Evolutionary conservation across 2,329 filamentous ascomycete genomes (phyloP), one percentile per base, ranked within the genome.

Genomic region (Penicillium sp.): DNA sequence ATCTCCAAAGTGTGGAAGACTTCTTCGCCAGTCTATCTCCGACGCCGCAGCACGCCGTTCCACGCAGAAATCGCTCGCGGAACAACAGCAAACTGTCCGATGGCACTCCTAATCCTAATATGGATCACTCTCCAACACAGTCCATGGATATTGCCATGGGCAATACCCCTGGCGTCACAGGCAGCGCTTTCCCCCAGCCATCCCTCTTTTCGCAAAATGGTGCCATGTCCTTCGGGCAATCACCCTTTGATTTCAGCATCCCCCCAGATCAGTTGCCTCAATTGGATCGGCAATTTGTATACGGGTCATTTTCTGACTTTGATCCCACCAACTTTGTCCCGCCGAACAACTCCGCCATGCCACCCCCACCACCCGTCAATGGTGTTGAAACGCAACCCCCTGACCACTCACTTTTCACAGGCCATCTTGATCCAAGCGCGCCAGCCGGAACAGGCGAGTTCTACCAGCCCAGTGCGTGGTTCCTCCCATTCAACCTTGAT

Each of bases 1-100:
- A 96, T 73, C 81, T 97, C n/a, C 91, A 95, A 71, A 96, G 92
- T 4, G 93, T 97, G 0, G 93, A 97, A 71, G 93, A 98, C 68
- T 97, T 96, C 78, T 94, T 98, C 73, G 90, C 91, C 6, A 91
- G 88, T 52, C 81, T 96, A 40, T 90, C 89, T 1, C 89, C 90
- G 13, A 84, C 83, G 0, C 82, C 76, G 6, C 79, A 79, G 60
- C 73, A 79, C 7, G 78, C 78, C 16, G 70, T 78, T 6, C 75
- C 78, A n/a, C 86, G 65, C 78, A 86, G 74, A 33, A 51, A 63
- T 19, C 67, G 72, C 54, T 64, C 69, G 46, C 67, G 70, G 48
- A 70, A 68, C 54, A 70, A 66, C 55, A 74, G 71, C 67, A 71
- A 68, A 35, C 40, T 69, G 11, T 65, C 69, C 25, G 69, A 71